These are phyloP conservation scores for Hura crepitans DNA, from an alignment of 441 rosid species.

Conservation along the genomic window DNA sequence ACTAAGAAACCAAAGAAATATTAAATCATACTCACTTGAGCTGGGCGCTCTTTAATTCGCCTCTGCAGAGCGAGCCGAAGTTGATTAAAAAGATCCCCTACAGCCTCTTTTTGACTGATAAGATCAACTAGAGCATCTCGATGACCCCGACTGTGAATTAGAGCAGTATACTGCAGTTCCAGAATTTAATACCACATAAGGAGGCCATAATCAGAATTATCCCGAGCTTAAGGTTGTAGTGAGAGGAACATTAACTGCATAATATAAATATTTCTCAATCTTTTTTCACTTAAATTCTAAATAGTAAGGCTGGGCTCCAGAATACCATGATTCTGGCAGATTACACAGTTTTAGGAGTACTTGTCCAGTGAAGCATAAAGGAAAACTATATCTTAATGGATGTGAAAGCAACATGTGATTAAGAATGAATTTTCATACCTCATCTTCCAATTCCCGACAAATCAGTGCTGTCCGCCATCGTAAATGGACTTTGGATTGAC, in stretches of 20 bases:
- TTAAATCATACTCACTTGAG: conserved; percentile 60
- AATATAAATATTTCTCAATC: not conserved
- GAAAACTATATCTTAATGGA: not conserved
- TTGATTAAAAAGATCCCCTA: conserved; percentile 92
- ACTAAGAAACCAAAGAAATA: conserved; percentile 2
- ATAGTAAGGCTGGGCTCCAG: not conserved
- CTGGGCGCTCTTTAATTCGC: conserved; percentile 70
- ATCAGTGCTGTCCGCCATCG: conserved; percentile 96
- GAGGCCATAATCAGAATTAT: conserved; percentile 16
- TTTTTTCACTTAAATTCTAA: not conserved
- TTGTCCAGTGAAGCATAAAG: not conserved
- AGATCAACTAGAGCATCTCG: conserved; percentile 74
- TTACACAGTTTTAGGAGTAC: not conserved
- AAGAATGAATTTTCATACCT: conserved; percentile 42
- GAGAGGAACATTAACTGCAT: not conserved
- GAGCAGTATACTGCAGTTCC: conserved; percentile 67
- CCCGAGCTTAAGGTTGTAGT: too few relatives aligned
- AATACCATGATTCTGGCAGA: not conserved
- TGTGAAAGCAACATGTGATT: not conserved
- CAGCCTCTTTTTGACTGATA: conserved; percentile 82
- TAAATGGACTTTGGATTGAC: conserved; percentile 86
- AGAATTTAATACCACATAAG: conserved; percentile 14
- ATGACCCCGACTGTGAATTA: conserved; percentile 59
- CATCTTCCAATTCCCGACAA: conserved; percentile 93
- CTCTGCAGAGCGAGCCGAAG: conserved; percentile 87